Evolutionary conservation across 768 basidiomycete genomes (phyloP).

Genomic region (Peribolospora kevripleyi): DNA sequence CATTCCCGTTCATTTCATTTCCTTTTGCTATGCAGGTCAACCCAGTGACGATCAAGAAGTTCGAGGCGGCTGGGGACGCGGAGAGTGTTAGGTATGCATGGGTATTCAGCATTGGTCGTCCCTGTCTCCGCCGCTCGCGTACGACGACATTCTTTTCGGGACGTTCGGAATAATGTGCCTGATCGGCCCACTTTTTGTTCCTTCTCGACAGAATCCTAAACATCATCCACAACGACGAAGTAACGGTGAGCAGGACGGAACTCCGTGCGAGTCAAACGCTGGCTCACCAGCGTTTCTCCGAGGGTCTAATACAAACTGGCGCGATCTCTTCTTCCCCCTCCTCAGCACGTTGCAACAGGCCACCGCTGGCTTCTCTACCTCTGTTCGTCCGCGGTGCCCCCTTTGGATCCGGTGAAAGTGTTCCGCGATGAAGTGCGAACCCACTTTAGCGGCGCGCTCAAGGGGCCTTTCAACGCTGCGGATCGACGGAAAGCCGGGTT

Average conservation of each 20-base stretch:
- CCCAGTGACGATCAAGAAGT: conserved; percentile 51
- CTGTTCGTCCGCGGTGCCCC: conserved; percentile 28
- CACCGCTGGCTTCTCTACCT: conserved; percentile 66
- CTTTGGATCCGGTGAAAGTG: conserved; percentile 33
- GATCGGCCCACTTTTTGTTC: too few relatives aligned
- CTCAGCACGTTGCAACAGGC: conserved; percentile 43
- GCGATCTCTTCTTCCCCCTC: neutral
- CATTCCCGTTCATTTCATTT: too few relatives aligned
- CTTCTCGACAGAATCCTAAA: conserved; percentile 16
- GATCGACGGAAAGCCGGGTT: conserved; percentile 52
- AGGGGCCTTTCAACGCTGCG: conserved; percentile 54
- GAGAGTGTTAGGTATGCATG: conserved; percentile 41
- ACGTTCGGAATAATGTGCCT: too few relatives aligned
- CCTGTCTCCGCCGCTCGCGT: neutral
- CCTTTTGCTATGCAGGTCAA: conserved; percentile 20
- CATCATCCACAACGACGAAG: conserved; percentile 55
- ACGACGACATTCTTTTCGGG: too few relatives aligned
- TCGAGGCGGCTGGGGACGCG: conserved; percentile 36
- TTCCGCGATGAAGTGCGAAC: conserved; percentile 46
- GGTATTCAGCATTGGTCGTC: neutral
- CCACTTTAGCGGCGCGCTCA: conserved; percentile 47
- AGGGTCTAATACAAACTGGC: too few relatives aligned
- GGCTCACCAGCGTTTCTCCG: too few relatives aligned
- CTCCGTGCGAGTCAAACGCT: neutral
- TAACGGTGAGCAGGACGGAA: conserved; percentile 17